phyloP scores from a whole-genome alignment of 2,329 filamentous ascomycete genomes.

The Lithohypha guttulata region DNA sequence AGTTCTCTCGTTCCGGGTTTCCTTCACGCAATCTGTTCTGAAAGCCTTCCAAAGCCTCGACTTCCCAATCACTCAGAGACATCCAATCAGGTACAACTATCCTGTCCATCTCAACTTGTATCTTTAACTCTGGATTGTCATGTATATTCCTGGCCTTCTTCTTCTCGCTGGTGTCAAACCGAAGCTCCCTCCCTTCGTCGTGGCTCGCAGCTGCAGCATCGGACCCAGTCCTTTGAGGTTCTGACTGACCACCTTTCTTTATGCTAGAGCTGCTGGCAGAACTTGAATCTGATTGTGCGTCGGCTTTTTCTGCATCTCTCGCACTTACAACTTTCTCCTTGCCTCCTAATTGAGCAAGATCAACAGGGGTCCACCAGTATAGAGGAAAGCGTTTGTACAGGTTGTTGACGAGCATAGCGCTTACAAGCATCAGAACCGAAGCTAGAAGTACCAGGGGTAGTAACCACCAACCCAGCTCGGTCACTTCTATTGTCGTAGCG shows the following conservation, averaged over 20 bases:
- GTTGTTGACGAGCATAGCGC: constrained; percentile 59
- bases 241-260: neutral
- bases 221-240: neutral
- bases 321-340: too few relatives aligned
- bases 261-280: neutral
- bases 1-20: neutral
- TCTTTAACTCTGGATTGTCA: constrained; percentile 3
- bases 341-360: too few relatives aligned
- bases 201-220: neutral
- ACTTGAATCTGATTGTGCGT: neutral
- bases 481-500: constrained; percentile 46
- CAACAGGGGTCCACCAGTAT: constrained; percentile 46
- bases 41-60: constrained; percentile 3
- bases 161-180: neutral
- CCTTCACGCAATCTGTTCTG: constrained; percentile 1
- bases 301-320: neutral
- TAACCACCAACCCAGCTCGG: constrained; percentile 56
- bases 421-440: constrained; percentile 48
- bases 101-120: constrained; percentile 3
- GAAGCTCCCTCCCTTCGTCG: neutral
- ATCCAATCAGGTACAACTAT: constrained; percentile 7
- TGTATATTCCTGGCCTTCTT: neutral
- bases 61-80: constrained; percentile 5
- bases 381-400: constrained; percentile 54
- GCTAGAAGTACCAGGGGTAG: constrained; percentile 54